Evolutionary conservation across 2,329 filamentous ascomycete genomes (phyloP), one percentile per base, ranked within the genome.

Genomic region (Pseudogymnoascus sp.): DNA sequence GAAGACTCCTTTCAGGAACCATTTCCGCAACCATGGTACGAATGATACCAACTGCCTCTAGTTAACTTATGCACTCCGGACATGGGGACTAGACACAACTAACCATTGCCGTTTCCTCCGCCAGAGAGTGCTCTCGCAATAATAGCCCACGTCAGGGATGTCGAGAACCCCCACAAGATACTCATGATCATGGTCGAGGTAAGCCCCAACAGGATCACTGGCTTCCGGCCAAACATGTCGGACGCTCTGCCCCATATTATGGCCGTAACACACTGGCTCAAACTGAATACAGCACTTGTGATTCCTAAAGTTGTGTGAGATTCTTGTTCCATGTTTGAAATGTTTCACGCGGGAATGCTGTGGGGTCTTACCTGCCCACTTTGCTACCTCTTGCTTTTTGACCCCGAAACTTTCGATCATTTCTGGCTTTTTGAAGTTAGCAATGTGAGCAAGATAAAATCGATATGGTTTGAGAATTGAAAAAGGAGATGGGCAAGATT

Each of bases 1-100:
- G 93, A 6, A 96, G 79, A 70, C 92, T 88, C 72, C 83, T 91
- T 72, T 94, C 86, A 0, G 91, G 89, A 1, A 96, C 92, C 81
- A 97, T 86, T 73, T 97, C 93, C 0, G 93, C 93, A 2, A 97
- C 92, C 77, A 94, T 91, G 14, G 91, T 96, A 66, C 92, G 79
- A 65, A 97, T 87, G 64, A 97, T 97, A 1, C 94, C 89, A n/a
- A 93, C 87, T 86, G 35, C 16, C 11, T 14, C 16, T 8, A 2
- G 57, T 73, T 63, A 74, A 67, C 59, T 22, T 14, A 16, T 43
- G 33, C 33, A 3, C 5, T 3, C 35, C 35, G 18, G 60, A 28
- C 11, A 58, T 57, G 28, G 28, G 50, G 20, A 8, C 18, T 30
- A 41, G 38, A 33, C n/a, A 18, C n/a, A 54, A 72, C 76, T 33